phyloP scores from a whole-genome alignment of 495 filamentous ascomycete genomes.

The Baudoinia panamericana region DNA sequence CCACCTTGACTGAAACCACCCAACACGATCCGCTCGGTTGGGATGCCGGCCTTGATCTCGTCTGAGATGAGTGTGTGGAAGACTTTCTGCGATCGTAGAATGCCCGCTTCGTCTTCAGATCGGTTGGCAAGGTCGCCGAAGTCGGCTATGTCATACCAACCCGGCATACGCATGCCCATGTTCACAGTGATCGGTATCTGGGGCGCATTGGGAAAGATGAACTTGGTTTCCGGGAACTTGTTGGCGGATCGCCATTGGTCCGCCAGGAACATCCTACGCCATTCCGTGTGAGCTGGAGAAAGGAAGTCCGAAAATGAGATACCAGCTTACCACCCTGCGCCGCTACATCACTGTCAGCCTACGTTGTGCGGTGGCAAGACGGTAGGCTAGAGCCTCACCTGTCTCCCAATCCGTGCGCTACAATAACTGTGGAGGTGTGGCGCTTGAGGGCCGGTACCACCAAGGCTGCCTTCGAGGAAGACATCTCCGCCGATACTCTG shows the following conservation, averaged over 20 bases:
- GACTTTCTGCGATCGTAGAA: slow-evolving; percentile 56
- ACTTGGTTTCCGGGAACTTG: slow-evolving; percentile 79
- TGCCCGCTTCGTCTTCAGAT: slow-evolving; percentile 62
- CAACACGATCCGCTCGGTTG: slow-evolving; percentile 68
- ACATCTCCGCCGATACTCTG: too few species aligned
- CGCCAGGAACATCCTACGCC: slow-evolving; percentile 52
- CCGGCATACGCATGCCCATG: slow-evolving; percentile 70
- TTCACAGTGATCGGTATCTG: slow-evolving; percentile 76
- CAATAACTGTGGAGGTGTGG: slow-evolving; percentile 91
- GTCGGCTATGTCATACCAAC: slow-evolving; percentile 70
- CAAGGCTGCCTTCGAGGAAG: slow-evolving; percentile 43
- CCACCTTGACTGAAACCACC: slow-evolving; percentile 59
- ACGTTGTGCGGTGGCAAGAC: not conserved
- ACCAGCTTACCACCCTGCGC: slow-evolving; percentile 28
- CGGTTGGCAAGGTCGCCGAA: slow-evolving; percentile 24
- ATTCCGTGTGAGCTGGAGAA: too few species aligned
- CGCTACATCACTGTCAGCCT: slow-evolving; percentile 16
- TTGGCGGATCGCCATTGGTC: slow-evolving; percentile 78
- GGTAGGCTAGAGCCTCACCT: slow-evolving; percentile 33
- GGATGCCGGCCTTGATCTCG: slow-evolving; percentile 72
- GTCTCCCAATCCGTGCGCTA: slow-evolving; percentile 83
- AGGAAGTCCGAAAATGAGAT: too few species aligned
- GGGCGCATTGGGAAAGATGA: slow-evolving; percentile 91
- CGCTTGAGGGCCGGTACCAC: slow-evolving; percentile 77
- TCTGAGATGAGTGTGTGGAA: slow-evolving; percentile 71